These are phyloP conservation scores for Limtongia smithiae DNA, from an alignment of 805 yeast genomes.

Conservation along the genomic window DNA sequence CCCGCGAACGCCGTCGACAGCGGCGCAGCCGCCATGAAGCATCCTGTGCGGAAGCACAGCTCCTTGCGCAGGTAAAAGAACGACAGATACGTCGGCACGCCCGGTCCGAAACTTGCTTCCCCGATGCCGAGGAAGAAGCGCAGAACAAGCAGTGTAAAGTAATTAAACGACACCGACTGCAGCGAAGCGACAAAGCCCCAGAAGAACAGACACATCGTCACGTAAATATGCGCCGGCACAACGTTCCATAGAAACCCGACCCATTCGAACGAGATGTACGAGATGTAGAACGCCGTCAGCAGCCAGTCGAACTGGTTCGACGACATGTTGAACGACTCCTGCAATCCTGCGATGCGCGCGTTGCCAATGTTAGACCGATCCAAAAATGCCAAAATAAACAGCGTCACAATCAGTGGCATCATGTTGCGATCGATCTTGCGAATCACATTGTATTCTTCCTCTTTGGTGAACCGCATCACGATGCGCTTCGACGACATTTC, in stretches of 20 bases:
- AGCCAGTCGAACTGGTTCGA: conserved; percentile 30
- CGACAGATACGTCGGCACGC: conserved; percentile 41
- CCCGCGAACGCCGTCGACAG: conserved; percentile 44
- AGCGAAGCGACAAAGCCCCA: conserved; percentile 53
- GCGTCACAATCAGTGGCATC: conserved; percentile 43
- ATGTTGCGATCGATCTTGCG: conserved; percentile 28
- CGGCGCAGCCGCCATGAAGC: conserved; percentile 42
- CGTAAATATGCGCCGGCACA: conserved; percentile 46
- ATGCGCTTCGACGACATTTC: conserved; percentile 10
- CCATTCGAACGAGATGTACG: conserved; percentile 28
- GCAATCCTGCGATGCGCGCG: conserved; percentile 53
- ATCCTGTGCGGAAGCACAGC: conserved; percentile 40
- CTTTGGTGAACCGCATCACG: conserved; percentile 18
- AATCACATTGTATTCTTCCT: conserved; percentile 21
- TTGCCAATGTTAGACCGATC: conserved; percentile 60
- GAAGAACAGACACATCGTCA: conserved; percentile 46
- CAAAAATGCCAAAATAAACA: conserved; percentile 48
- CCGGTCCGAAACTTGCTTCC: conserved; percentile 46
- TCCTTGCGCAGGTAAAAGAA: conserved; percentile 42
- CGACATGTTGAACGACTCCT: conserved; percentile 33
- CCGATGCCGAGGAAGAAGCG: conserved; percentile 46
- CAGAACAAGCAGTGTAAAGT: conserved; percentile 44
- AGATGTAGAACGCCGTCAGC: conserved; percentile 27
- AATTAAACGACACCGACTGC: conserved; percentile 47
- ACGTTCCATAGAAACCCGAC: conserved; percentile 28